Base-by-base conservation (phyloP, 2,329 filamentous ascomycete species). In the Apiospora kogelbergensis region DNA sequence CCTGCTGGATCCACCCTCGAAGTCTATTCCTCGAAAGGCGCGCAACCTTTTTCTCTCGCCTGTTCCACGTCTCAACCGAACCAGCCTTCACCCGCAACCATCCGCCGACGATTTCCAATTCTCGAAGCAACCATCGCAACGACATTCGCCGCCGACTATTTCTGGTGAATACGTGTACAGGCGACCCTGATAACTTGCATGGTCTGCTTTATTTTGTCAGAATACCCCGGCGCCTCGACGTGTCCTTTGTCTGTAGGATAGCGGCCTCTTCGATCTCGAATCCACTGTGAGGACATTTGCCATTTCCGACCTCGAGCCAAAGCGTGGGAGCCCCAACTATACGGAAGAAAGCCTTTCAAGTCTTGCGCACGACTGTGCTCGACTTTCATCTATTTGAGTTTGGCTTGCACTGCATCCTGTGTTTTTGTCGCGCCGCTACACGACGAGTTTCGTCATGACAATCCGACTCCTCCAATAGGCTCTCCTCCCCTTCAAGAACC, bases 391-490 rank as follows among this genome's bases (percentile, higher is more conserved):
- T 26, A 37, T 44, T 68, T 42, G 30, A 67, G 26, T 67, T 63
- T 45, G 65, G 57, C 41, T 42, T 66, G 46, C 68, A 20, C 41
- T n/a, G 37, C n/a, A 66, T 33, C 57, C 65, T 68, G 30, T 65
- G 60, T 67, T 66, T 69, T 60, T 60, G 66, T 69, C 69, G 65
- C 67, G 71, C 72, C 80, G 80, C 40, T 37, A 84, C 79, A 76
- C 77, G 73, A 76, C 80, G 79, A 81, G 83, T 73, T 76, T 77
- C 85, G 84, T 87, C 85, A 89, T 89, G 87, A 85, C 82, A 82
- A 80, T 84, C 84, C 83, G 81, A 83, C 80, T 80, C 79, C 81
- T 79, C 80, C 83, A 79, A 80, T 88, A 87, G 85, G 79, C 76
- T 46, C 65, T 63, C 69, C 68, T 72, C 68, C 66, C 68, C 70